Evolutionary conservation across 768 basidiomycete genomes (phyloP).

Genomic region (Boletus reticulatus): DNA sequence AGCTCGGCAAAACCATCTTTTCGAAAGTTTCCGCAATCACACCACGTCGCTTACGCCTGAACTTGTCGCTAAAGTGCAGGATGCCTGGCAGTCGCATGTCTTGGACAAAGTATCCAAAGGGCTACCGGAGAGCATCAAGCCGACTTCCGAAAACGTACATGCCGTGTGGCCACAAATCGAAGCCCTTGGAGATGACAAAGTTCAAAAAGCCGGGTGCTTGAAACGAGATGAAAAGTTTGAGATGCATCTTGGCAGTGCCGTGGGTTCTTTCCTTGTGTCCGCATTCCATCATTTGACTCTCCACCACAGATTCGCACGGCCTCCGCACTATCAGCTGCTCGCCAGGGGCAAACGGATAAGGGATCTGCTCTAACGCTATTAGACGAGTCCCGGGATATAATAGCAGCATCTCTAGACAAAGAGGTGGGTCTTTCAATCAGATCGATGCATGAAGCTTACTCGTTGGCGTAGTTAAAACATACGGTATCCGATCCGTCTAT

Average conservation of each 20-base stretch:
- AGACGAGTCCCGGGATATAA: slow-evolving; percentile 72
- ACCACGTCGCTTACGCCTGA: slow-evolving; percentile 52
- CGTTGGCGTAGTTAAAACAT: slow-evolving; percentile 55
- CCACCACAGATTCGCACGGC: slow-evolving; percentile 44
- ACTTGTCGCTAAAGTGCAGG: slow-evolving; percentile 54
- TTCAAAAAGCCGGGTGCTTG: slow-evolving; percentile 70
- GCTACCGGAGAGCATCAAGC: slow-evolving; percentile 49
- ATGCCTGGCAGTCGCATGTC: slow-evolving; percentile 68
- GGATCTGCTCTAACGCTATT: slow-evolving; percentile 59
- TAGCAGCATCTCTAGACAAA: slow-evolving; percentile 70
- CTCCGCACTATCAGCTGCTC: slow-evolving; percentile 54
- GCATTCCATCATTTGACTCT: slow-evolving; percentile 11
- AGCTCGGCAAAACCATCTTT: slow-evolving; percentile 76
- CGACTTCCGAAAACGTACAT: slow-evolving; percentile 48
- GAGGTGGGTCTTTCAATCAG: slow-evolving; percentile 45
- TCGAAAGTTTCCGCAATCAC: slow-evolving; percentile 59
- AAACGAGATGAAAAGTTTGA: slow-evolving; percentile 89
- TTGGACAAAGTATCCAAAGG: slow-evolving; percentile 62
- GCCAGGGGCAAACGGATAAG: slow-evolving; percentile 38
- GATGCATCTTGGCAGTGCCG: slow-evolving; percentile 81
- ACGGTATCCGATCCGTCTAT: slow-evolving; percentile 86
- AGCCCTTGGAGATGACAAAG: slow-evolving; percentile 47
- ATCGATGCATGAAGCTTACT: slow-evolving; percentile 3
- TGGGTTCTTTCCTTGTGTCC: slow-evolving; percentile 36
- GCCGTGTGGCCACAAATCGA: slow-evolving; percentile 54